A percentile compares a stretch with the other conserved stretches of the same genome.
phyloP scores from a whole-genome alignment of 2,329 filamentous ascomycete genomes.

The Cytospora piceicola region DNA sequence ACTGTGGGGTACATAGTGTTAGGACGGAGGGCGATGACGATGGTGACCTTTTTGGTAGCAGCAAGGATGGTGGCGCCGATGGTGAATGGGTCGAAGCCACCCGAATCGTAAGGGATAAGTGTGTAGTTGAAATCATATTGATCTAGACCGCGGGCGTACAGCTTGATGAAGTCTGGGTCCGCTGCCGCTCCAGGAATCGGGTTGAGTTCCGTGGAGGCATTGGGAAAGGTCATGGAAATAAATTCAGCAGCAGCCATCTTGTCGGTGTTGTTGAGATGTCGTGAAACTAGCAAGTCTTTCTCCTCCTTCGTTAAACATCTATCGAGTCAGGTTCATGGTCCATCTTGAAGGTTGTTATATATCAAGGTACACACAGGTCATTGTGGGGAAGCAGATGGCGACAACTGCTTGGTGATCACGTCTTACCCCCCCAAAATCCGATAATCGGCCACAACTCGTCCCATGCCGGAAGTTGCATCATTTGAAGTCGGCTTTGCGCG shows the following conservation, averaged over 20 bases:
- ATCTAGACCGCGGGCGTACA: constrained; percentile 61
- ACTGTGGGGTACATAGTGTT: constrained; percentile 67
- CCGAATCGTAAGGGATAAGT: constrained; percentile 61
- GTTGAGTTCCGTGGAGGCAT: constrained; percentile 58
- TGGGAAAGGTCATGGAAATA: constrained; percentile 61
- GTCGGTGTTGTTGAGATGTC: background rate
- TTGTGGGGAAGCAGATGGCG: constrained; percentile 33
- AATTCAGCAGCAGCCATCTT: constrained; percentile 57
- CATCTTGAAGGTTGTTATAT: constrained; percentile 25
- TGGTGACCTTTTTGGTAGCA: constrained; percentile 60
- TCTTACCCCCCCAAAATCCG: constrained; percentile 33
- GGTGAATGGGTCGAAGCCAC: constrained; percentile 60
- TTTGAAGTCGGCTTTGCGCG: constrained; percentile 22
- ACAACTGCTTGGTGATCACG: constrained; percentile 36
- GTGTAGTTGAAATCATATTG: constrained; percentile 67
- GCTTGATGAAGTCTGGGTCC: constrained; percentile 58
- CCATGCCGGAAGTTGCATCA: constrained; percentile 28
- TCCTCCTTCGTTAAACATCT: background rate
- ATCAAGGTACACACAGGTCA: constrained; percentile 5
- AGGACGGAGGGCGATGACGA: constrained; percentile 64
- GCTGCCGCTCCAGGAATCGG: constrained; percentile 56
- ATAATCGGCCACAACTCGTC: constrained; percentile 27
- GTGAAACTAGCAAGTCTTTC: background rate
- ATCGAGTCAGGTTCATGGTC: background rate
- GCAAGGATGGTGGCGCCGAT: constrained; percentile 61